Base-by-base conservation (phyloP, 202 grass and related monocot genomes). In the Miscanthus sacchariflorus region DNA sequence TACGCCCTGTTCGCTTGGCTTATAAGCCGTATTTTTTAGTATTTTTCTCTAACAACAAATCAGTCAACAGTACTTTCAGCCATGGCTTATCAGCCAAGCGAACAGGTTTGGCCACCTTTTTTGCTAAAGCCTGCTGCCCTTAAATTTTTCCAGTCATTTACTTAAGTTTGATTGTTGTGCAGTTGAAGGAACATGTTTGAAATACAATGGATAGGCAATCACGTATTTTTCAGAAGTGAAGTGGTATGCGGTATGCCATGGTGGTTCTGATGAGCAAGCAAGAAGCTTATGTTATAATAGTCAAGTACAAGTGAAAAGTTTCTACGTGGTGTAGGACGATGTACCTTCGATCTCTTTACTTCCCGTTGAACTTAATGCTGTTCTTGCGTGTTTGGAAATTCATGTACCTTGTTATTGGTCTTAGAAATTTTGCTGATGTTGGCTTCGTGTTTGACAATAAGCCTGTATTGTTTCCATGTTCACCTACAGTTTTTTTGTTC, bases 181-280 rank as follows among this genome's bases (percentile, higher is more conserved):
- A 77, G 3, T 77, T 39, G 63, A 68, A 35, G 23, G 23, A 28
- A 76, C 73, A 30, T 76, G 24, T 30, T 76, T 49, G 44, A 67
- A 66, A 66, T 65, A 18, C 33, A 18, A 48, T 1, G 18, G 18
- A 56, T 50, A 12, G 59, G 9, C 61, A 7, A 18, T n/a, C 7
- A 24, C 24, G 11, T 44, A 21, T 84, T 81, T n/a, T 23, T 12
- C 33, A 35, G 61, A 76, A 68, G 35, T 27, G 8, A 11, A 18
- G 43, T 33, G 12, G 17, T 11, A n/a, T n/a, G n/a, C n/a, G n/a
- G n/a, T 68, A 33, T 21, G n/a, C 15, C 11, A 71, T 69, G 0
- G 27, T 82, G 17, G 42, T 48, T 88, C 33, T 72, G 19, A 84
- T 49, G 74, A 18, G 11, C 38, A 76, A 78, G 25, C 33, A 35